Evolutionary conservation across 2,329 filamentous ascomycete genomes (phyloP).

Genomic region (Fusarium nanum): DNA sequence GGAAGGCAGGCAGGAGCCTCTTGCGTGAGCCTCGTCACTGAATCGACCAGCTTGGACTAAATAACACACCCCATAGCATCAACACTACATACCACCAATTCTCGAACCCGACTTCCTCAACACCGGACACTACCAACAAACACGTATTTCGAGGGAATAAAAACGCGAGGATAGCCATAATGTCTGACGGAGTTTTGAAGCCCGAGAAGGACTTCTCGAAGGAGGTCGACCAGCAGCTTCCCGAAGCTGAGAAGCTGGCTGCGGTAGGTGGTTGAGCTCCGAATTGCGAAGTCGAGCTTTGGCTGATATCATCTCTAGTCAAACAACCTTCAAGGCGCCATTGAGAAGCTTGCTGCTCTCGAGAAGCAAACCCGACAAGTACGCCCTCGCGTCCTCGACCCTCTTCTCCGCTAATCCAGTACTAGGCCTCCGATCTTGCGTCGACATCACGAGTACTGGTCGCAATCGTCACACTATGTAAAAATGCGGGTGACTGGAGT

Average conservation of each 20-base stretch:
- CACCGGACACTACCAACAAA: neutral
- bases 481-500: conserved; percentile 91
- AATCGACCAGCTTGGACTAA: conserved; percentile 45
- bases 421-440: conserved; percentile 90
- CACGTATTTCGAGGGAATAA: conserved; percentile 13
- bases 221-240: conserved; percentile 91
- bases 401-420: conserved; percentile 30
- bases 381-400: conserved; percentile 44
- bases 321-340: conserved; percentile 81
- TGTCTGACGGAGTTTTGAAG: conserved; percentile 88
- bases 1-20: conserved; percentile 54
- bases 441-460: conserved; percentile 92
- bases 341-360: conserved; percentile 90
- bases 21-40: conserved; percentile 53
- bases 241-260: conserved; percentile 89
- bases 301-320: conserved; percentile 57
- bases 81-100: conserved; percentile 32
- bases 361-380: conserved; percentile 99
- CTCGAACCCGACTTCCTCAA: neutral
- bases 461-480: conserved; percentile 92
- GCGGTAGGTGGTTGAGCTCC: conserved; percentile 70
- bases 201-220: conserved; percentile 99
- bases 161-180: conserved; percentile 53
- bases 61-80: conserved; percentile 43
- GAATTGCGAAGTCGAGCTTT: neutral